Conservation (phyloP, 352 stramenopile genomes). For the Phytophthora cajani region DNA sequence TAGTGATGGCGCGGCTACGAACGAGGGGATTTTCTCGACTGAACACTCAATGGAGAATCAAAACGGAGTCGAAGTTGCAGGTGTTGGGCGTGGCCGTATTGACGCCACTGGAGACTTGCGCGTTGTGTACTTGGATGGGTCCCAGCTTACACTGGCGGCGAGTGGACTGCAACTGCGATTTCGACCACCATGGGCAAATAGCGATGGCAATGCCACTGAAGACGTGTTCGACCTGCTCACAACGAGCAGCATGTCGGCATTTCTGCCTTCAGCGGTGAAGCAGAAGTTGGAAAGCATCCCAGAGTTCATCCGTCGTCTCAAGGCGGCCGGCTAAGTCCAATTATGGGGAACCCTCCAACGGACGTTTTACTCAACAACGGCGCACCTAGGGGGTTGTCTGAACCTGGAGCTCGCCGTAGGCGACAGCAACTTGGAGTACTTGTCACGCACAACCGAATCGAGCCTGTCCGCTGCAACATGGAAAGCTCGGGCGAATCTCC, state of each 20-base stretch:
- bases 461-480: slow-evolving; percentile 14
- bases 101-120: slow-evolving; percentile 43
- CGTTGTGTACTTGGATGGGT: slow-evolving; percentile 57
- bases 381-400: background rate
- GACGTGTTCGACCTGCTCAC: slow-evolving; percentile 55
- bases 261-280: slow-evolving; percentile 51
- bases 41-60: background rate
- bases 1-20: background rate
- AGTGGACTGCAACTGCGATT: slow-evolving; percentile 57
- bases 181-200: slow-evolving; percentile 25
- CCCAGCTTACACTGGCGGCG: slow-evolving; percentile 48
- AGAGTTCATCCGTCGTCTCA: slow-evolving; percentile 57
- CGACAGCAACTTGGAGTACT: background rate
- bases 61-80: slow-evolving; percentile 39
- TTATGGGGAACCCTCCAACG: slow-evolving; percentile 29
- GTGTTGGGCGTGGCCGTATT: slow-evolving; percentile 54
- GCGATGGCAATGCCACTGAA: slow-evolving; percentile 15
- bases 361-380: slow-evolving; percentile 12
- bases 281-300: slow-evolving; percentile 58
- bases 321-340: slow-evolving; percentile 27
- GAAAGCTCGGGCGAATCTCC: slow-evolving; percentile 7
- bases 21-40: background rate
- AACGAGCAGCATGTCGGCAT: slow-evolving; percentile 38
- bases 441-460: background rate
- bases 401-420: background rate